Conservation (phyloP, 2,329 filamentous ascomycete genomes). For the Claviceps quebecensis region DNA sequence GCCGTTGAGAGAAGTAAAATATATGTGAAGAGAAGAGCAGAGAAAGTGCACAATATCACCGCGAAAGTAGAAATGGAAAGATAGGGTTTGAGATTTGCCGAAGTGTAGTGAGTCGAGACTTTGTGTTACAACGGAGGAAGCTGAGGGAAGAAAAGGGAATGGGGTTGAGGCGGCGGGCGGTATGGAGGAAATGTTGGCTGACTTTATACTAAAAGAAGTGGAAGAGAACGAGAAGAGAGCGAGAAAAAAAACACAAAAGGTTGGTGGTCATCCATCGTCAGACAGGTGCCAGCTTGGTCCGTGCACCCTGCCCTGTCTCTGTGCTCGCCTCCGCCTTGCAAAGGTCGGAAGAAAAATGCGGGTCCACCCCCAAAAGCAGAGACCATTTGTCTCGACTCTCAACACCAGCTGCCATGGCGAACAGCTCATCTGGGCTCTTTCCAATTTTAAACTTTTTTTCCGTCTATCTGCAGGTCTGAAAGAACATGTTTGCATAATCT, state of each 20-base stretch:
- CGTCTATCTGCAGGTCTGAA: background rate
- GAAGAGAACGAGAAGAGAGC: conserved; percentile 5
- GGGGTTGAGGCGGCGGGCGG: conserved; percentile 1
- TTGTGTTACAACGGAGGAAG: conserved; percentile 2
- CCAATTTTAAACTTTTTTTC: background rate
- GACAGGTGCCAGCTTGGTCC: conserved; percentile 6
- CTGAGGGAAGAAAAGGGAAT: conserved; percentile 6
- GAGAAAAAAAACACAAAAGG: conserved; percentile 6
- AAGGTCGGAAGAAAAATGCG: conserved; percentile 5
- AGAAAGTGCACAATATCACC: background rate
- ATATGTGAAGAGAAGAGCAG: background rate
- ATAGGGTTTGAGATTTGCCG: background rate
- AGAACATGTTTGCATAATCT: no score
- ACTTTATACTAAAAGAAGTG: conserved; percentile 2
- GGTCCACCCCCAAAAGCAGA: background rate
- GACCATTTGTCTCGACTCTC: background rate
- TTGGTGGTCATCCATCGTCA: conserved; percentile 11
- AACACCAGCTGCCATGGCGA: background rate
- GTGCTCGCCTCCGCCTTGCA: background rate
- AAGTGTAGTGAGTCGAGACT: background rate
- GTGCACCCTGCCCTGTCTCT: conserved; percentile 4
- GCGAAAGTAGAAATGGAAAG: conserved; percentile 4
- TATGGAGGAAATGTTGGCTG: conserved; percentile 3
- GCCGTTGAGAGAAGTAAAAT: background rate
- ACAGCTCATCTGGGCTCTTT: background rate